Base-by-base conservation (phyloP, 1,284 basidiomycete species). In the Tetrapyrgos nigripes region DNA sequence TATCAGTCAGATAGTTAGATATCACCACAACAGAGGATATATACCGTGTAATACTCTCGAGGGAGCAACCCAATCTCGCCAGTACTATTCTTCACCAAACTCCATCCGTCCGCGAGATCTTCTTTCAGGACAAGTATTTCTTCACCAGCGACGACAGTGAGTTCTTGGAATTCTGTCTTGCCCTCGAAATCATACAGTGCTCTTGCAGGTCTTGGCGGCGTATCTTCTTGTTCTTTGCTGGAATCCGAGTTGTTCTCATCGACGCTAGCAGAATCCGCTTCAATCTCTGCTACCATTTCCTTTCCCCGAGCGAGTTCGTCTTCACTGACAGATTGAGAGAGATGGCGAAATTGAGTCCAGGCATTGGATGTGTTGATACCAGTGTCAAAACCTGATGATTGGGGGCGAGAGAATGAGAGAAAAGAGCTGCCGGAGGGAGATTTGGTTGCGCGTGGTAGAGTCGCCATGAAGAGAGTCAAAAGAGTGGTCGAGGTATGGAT, bases 161-260 rank as follows among this genome's bases (percentile, higher is more conserved):
- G 78, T 73, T 93, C 92, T 53, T 86, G 79, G 66, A 88, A 91
- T 64, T 89, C 86, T 0, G 81, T 72, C 67, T 91, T 88, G 46
- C 92, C 91, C 63, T 86, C 80, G 68, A 94, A 93, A 31, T 82
- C 75, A 68, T 89, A 92, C 24, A 93, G 74, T 14, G 88, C 87
- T 29, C 86, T 79, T 19, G 89, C 91, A 35, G 81, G 73, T 37
- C 79, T 78, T 29, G 72, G 66, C 35, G 76, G 75, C 23, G 68
- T 73, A 19, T 68, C 65, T 13, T 75, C 71, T 35, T 81, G 79
- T 21, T 78, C 77, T 58, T 80, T 77, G 29, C 52, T n/a, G 29
- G 31, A 23, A 31, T 33, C 8, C 28, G 31, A 27, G 37, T 33
- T 11, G 27, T 2, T 21, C 46, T 31, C 43, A 44, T 40, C 26